Base-by-base conservation (phyloP, 2,329 filamentous ascomycete genomes). In the Colletotrichum musae region DNA sequence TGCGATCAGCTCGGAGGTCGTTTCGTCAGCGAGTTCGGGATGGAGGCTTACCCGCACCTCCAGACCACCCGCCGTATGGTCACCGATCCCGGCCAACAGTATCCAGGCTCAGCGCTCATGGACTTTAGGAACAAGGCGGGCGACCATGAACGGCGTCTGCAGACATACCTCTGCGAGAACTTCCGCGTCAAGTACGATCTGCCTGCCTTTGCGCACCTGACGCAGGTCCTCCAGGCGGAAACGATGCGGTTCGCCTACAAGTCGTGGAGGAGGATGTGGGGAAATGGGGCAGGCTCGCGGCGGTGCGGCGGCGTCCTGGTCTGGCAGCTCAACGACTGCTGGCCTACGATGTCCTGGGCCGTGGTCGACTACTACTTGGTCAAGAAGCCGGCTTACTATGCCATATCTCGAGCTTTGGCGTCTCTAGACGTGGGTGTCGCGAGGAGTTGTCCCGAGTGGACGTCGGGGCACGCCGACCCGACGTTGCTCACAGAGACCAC, bases 81-180 rank as follows among this genome's bases (percentile, higher is more conserved):
- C 39, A 16, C 16, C 48, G 6, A 21, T 15, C 45, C 32, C 32
- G 9, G 15, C 21, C 13, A 36, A 12, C 18, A 45, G 59, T 15
- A 43, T 2, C 41, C 41, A 26, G 50, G 50, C n/a, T 50, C 21
- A 7, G 18, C 12, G 16, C 18, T 21, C 3, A 50, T 50, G 53
- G 93, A 94, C 74, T 94, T 93, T 76, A 93, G 94, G 80, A 95
- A 95, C 80, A 95, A 95, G 79, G 93, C 92, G 5, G 89, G 90
- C 72, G 92, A 92, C 0, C 92, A 94, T 74, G 92, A 94, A 77
- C 85, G 92, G 43, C 85, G 92, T 47, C 89, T 95, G 67, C 90
- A 91, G 10, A 89, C 91, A 0, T 95, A 95, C 74, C 82, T 94
- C 1, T 88, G 91, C 12, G 93, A 95, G 75, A 95, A 94, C 80